Evolutionary conservation across 2,329 filamentous ascomycete genomes (phyloP).

Genomic region (Fusarium sp.): DNA sequence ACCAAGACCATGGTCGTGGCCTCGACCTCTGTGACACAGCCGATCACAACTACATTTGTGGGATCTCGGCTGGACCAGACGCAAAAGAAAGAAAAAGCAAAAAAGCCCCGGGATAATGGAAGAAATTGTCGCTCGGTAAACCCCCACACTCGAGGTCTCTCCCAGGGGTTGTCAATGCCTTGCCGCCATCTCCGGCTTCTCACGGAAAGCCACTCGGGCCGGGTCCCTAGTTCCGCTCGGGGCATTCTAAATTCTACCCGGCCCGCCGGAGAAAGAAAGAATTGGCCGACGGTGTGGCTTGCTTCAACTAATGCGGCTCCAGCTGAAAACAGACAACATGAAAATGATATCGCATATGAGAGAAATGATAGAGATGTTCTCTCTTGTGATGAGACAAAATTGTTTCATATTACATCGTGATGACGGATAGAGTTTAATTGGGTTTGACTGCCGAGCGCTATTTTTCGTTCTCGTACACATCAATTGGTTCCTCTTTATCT

Average conservation of each 20-base stretch:
- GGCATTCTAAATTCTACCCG: background rate
- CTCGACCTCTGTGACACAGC: background rate
- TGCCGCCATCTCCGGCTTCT: background rate
- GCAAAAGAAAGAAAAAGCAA: background rate
- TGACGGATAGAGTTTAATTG: background rate
- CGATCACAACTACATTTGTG: background rate
- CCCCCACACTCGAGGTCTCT: background rate
- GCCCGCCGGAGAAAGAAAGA: background rate
- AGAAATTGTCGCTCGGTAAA: background rate
- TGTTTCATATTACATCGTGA: background rate
- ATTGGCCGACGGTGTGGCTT: background rate
- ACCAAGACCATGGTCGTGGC: background rate
- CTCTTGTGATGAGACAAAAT: background rate
- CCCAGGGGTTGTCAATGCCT: background rate
- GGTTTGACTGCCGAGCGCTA: constrained; percentile 1
- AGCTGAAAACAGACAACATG: background rate
- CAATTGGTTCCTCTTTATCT: background rate
- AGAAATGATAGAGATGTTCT: background rate
- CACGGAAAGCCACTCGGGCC: constrained; percentile 14
- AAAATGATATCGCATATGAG: background rate
- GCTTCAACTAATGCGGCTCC: background rate
- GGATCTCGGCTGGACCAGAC: no score
- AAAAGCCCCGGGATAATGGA: accelerated
- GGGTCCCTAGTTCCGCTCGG: background rate
- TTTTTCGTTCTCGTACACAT: constrained; percentile 4